phyloP scores from a whole-genome alignment of 2,329 filamentous ascomycete genomes.

The Rosellinia necatrix region DNA sequence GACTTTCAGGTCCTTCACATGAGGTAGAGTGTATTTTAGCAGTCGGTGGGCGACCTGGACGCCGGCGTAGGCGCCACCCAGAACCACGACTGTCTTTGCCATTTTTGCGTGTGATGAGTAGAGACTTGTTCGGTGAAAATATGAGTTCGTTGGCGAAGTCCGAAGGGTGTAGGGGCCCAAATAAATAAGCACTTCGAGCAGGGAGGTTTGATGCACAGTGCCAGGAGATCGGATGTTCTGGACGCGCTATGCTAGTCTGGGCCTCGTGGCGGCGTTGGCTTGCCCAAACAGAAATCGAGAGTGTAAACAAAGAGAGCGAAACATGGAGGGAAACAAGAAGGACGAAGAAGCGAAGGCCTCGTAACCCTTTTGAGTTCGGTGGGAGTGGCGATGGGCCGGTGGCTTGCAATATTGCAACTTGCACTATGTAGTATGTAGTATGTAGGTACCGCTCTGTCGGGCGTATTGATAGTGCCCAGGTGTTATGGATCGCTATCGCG shows the following conservation, averaged over 20 bases:
- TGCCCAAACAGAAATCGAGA: not conserved
- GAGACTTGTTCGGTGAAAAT: not conserved
- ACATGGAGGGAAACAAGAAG: not conserved
- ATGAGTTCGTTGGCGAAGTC: constrained; percentile 25
- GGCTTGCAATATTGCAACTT: not conserved
- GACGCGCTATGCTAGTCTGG: no score
- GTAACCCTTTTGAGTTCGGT: not conserved
- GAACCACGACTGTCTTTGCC: constrained; percentile 50
- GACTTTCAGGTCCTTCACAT: constrained; percentile 55
- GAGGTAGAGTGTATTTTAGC: constrained; percentile 55
- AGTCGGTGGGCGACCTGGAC: constrained; percentile 59
- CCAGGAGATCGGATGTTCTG: no score
- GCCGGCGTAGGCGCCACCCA: constrained; percentile 60
- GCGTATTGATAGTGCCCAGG: constrained; percentile 4
- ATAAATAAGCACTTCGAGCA: no score
- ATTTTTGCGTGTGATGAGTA: constrained; percentile 8
- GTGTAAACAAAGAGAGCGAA: not conserved
- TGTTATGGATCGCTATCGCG: not conserved
- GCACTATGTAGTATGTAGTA: no score
- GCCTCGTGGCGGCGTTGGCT: no score
- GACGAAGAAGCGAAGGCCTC: not conserved
- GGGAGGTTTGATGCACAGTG: no score
- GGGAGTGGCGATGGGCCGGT: constrained; percentile 2
- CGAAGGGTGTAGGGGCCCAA: constrained; percentile 16
- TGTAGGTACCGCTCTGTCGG: not conserved